These are phyloP conservation scores for Venturia carpophila DNA, from an alignment of 2,329 filamentous ascomycete genomes.

Conservation along the genomic window DNA sequence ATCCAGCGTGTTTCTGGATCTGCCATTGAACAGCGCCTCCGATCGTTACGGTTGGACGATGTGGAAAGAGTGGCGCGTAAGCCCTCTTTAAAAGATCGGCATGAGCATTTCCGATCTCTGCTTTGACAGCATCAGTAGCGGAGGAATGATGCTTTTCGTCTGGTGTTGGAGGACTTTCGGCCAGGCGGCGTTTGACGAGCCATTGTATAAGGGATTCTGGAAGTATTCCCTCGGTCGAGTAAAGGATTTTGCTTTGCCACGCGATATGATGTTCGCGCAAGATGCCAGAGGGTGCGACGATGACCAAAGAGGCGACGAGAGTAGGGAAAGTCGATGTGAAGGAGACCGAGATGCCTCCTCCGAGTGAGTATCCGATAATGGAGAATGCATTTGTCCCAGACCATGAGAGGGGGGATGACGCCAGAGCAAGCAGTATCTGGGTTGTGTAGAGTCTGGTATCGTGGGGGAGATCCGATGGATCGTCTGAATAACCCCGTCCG, in stretches of 20 bases:
- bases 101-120: constrained; percentile 12
- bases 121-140: background rate
- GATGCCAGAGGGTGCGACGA: constrained; percentile 73
- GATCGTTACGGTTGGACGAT: constrained; percentile 48
- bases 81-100: background rate
- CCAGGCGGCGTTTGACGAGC: constrained; percentile 11
- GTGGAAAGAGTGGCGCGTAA: constrained; percentile 38
- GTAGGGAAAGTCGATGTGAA: constrained; percentile 63
- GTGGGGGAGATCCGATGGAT: constrained; percentile 54
- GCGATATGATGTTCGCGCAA: constrained; percentile 58
- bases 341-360: constrained; percentile 62
- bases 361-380: constrained; percentile 71
- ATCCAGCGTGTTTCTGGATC: constrained; percentile 56
- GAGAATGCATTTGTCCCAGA: constrained; percentile 54
- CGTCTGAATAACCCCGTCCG: constrained; percentile 70
- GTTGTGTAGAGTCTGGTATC: constrained; percentile 65
- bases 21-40: constrained; percentile 63
- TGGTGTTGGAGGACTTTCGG: background rate
- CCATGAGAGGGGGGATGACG: constrained; percentile 64
- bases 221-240: constrained; percentile 38
- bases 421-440: constrained; percentile 63
- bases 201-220: constrained; percentile 12
- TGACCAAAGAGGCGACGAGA: constrained; percentile 60
- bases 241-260: constrained; percentile 54
- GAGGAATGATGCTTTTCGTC: background rate